These are phyloP conservation scores for Thielaviopsis musarum DNA, from an alignment of 2,329 filamentous ascomycete genomes.

Conservation along the genomic window DNA sequence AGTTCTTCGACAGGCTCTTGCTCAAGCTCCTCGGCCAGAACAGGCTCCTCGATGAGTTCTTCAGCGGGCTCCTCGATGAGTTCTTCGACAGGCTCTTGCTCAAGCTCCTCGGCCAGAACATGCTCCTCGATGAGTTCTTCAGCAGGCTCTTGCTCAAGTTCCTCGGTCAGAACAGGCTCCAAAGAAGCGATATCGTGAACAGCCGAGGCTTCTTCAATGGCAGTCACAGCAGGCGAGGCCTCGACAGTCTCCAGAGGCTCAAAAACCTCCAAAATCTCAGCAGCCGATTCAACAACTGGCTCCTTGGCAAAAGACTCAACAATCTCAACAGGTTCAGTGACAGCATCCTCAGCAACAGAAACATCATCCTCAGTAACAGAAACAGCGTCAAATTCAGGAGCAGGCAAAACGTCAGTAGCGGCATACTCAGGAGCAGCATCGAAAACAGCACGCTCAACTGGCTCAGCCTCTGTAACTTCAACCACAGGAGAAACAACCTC, in stretches of 20 bases:
- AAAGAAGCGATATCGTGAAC: background rate
- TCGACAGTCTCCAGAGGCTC: background rate
- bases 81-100: background rate
- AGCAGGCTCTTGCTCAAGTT: background rate
- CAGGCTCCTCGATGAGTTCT: no score
- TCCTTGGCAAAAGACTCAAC: no score
- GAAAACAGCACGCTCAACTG: background rate
- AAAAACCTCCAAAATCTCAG: background rate
- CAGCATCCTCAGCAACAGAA: no score
- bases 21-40: background rate
- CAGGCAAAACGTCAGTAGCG: background rate
- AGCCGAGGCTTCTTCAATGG: background rate
- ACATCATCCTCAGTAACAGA: no score
- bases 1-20: background rate
- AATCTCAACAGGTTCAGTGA: no score
- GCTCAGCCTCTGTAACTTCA: background rate
- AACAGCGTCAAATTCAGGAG: background rate
- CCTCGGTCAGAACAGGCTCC: no score
- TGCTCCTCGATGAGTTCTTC: background rate
- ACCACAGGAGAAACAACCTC: background rate
- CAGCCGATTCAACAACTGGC: background rate
- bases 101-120: background rate
- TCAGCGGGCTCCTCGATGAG: no score
- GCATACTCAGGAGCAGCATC: background rate
- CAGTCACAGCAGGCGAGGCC: background rate